Percentiles rank a stretch among this genome's conserved stretches.
Conservation (phyloP, 179 eudicot genomes). For the Gypsophila paniculata region DNA sequence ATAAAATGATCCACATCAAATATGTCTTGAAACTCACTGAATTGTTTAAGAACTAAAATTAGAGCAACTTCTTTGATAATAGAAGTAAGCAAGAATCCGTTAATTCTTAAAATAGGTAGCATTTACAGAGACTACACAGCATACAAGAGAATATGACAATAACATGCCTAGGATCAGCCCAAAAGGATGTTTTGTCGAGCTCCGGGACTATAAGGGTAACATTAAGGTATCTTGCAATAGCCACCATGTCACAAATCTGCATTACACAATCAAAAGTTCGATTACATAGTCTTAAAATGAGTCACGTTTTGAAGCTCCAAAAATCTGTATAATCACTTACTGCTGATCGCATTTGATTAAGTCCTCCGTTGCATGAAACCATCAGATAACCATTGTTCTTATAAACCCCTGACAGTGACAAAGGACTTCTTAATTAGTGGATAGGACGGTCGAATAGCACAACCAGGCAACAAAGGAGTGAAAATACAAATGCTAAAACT, state of each 20-base stretch:
- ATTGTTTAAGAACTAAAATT: conserved; percentile 13
- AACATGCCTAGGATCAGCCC: conserved; percentile 63
- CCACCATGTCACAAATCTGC: conserved; percentile 62
- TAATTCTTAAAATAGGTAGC: not conserved
- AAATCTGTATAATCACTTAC: conserved; percentile 27
- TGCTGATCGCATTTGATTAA: conserved; percentile 50
- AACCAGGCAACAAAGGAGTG: conserved; percentile 2
- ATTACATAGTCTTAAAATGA: not conserved
- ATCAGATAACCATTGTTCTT: conserved; percentile 49
- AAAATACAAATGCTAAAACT: conserved; percentile 6
- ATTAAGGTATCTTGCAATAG: conserved; percentile 54
- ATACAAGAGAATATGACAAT: conserved; percentile 30
- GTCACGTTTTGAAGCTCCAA: not conserved
- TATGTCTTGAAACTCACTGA: conserved; percentile 52
- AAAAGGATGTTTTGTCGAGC: conserved; percentile 51
- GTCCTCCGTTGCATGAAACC: conserved; percentile 57
- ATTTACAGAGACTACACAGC: conserved; percentile 24
- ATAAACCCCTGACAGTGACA: conserved; percentile 42
- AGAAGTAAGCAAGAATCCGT: not conserved
- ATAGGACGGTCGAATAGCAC: not conserved
- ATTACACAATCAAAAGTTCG: conserved; percentile 1
- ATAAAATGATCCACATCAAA: conserved; percentile 55
- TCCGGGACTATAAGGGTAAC: conserved; percentile 54
- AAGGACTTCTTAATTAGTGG: conserved; percentile 13
- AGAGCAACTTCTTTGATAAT: conserved; percentile 16